These are phyloP conservation scores for Peronospora destructor DNA, from an alignment of 352 stramenopile species.

Conservation along the genomic window DNA sequence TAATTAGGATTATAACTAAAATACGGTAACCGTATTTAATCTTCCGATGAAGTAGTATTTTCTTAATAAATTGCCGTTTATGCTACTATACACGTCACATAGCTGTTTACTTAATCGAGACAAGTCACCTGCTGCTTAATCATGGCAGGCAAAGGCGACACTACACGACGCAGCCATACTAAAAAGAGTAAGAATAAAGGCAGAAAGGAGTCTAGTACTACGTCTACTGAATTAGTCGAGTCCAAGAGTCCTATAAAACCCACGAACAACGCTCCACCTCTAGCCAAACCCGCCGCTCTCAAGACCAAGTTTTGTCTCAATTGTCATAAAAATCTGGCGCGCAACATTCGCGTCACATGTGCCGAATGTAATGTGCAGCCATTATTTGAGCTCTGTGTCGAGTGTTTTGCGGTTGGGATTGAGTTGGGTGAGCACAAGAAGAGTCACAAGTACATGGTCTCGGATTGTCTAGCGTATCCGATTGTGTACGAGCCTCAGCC, in stretches of 20 bases:
- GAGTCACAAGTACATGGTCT: constrained; percentile 72
- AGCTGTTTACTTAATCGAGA: constrained; percentile 12
- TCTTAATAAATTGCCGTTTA: not conserved
- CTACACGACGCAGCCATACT: constrained; percentile 20
- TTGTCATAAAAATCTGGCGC: constrained; percentile 79
- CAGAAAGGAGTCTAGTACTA: not conserved
- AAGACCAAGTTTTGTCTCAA: constrained; percentile 82
- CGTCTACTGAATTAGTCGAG: not conserved
- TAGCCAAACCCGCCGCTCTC: constrained; percentile 27
- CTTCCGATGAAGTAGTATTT: not conserved
- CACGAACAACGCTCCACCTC: constrained; percentile 9
- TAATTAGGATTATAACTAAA: not conserved
- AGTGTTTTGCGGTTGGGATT: constrained; percentile 89
- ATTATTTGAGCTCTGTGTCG: constrained; percentile 87
- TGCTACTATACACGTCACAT: not conserved
- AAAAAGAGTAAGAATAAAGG: constrained; percentile 28
- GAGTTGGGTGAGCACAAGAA: constrained; percentile 81
- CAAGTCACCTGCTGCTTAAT: constrained; percentile 14
- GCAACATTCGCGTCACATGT: constrained; percentile 83
- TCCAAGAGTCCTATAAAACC: not conserved
- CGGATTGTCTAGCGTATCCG: constrained; percentile 75
- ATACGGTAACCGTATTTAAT: not conserved
- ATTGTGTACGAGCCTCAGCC: constrained; percentile 46
- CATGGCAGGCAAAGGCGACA: constrained; percentile 20
- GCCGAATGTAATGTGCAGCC: constrained; percentile 52